A percentile compares a stretch with the other conserved stretches of the same genome.
Evolutionary conservation across 2,329 filamentous ascomycete species (phyloP).

Genomic region (Diplodia corticola): DNA sequence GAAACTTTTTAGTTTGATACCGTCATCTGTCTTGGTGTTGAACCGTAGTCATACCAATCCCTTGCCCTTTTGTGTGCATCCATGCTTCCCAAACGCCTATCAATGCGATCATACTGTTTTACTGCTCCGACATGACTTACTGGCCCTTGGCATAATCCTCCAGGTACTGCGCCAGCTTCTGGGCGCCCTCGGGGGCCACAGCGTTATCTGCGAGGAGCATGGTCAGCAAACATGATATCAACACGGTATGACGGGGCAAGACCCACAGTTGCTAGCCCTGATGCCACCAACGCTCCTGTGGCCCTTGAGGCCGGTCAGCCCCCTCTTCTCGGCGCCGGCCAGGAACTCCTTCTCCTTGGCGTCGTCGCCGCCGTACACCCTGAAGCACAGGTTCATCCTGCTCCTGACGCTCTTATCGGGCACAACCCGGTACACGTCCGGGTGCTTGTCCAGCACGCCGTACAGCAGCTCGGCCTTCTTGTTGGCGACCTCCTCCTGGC

Average conservation of each 20-base stretch:
- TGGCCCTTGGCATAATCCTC: conserved; percentile 54
- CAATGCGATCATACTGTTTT: background rate
- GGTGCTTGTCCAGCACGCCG: conserved; percentile 69
- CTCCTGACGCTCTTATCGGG: conserved; percentile 75
- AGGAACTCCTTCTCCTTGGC: conserved; percentile 80
- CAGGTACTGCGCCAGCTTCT: conserved; percentile 68
- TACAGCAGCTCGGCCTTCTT: conserved; percentile 80
- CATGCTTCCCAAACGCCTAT: conserved; percentile 4
- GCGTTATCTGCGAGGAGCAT: conserved; percentile 64
- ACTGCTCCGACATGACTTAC: conserved; percentile 22
- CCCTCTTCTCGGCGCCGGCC: conserved; percentile 65
- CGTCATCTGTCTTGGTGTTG: conserved; percentile 4
- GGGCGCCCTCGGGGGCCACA: conserved; percentile 65
- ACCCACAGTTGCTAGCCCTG: conserved; percentile 72
- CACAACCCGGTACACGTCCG: conserved; percentile 74
- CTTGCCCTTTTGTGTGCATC: conserved; percentile 3
- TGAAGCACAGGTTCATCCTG: conserved; percentile 95
- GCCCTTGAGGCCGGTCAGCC: conserved; percentile 80
- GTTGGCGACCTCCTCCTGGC: conserved; percentile 72
- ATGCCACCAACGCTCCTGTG: conserved; percentile 87
- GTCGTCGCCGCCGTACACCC: conserved; percentile 65
- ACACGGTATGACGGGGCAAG: background rate
- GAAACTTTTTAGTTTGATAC: background rate
- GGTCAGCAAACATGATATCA: conserved; percentile 22
- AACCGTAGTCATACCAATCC: background rate